Base-by-base conservation (phyloP, 345 rosid genomes). In the Syzygium jambos region DNA sequence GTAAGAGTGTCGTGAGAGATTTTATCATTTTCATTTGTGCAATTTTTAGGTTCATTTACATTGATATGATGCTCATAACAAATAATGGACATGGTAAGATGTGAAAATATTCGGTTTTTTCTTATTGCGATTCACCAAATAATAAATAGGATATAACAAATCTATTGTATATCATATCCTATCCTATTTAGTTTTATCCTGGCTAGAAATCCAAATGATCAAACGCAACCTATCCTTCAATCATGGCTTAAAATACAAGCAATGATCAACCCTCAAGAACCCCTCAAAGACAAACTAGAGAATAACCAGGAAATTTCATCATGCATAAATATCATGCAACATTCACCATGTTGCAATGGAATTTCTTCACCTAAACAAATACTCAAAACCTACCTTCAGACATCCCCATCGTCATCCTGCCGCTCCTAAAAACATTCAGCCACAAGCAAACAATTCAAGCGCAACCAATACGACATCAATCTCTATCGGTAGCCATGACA, bases 401-500 rank as follows among this genome's bases (percentile, higher is more conserved):
- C 25, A 27, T 27, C 65, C 30, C 29, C 27, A 25, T 57, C 27
- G 65, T 27, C 65, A 0, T 59, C 30, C 65, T 2, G 15, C 65
- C 27, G 27, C 65, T 59, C 29, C 65, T 59, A 0, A 0, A 57
- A 59, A 59, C 65, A 27, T 25, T 59, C 65, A 0, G 30, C 29
- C 65, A 13, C 15, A 4, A 59, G 16, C 65, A 25, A 59, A 59
- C 65, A 59, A 59, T 27, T 27, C 65, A 59, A 59, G 65, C 30
- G 65, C 30, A 11, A 59, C 16, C 15, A 27, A 5, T 2, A 27
- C 65, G 1, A 59, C 65, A 27, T 27, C 65, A 59, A 59, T 59
- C 15, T 3, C 16, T 0, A 27, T 59, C 3, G 29, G 29, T 29
- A 85, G 95, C 94, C 98, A 95, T 95, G 91, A 86, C 84, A 80